These are phyloP conservation scores for Coemansia sp. DNA, from an alignment of 192 early-diverging fungal genomes.

Conservation along the genomic window DNA sequence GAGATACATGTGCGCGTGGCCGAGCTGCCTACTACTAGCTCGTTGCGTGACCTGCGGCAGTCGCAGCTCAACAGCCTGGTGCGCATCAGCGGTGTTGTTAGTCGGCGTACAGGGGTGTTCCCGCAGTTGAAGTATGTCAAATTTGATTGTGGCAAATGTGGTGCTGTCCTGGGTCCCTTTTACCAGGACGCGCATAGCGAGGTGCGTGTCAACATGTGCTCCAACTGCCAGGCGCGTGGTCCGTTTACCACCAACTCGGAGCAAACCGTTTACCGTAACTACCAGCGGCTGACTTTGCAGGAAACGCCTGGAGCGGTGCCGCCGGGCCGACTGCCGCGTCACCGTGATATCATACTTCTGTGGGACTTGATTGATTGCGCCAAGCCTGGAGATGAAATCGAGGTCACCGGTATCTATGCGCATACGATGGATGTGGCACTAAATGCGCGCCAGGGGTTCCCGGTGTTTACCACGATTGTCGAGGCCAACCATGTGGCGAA, in stretches of 20 bases:
- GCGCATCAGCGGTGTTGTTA: slow-evolving; percentile 89
- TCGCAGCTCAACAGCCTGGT: slow-evolving; percentile 89
- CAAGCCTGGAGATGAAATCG: slow-evolving; percentile 94
- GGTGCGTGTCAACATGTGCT: slow-evolving; percentile 80
- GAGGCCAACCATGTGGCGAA: slow-evolving; percentile 94
- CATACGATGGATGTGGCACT: slow-evolving; percentile 92
- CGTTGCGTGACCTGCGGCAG: slow-evolving; percentile 89
- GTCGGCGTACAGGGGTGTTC: slow-evolving; percentile 90
- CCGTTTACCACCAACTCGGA: slow-evolving; percentile 90
- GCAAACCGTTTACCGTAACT: slow-evolving; percentile 97
- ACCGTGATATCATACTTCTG: slow-evolving; percentile 88
- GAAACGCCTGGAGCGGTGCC: slow-evolving; percentile 95
- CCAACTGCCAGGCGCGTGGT: slow-evolving; percentile 86
- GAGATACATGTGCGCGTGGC: slow-evolving; percentile 95
- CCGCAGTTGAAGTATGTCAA: slow-evolving; percentile 97
- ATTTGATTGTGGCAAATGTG: slow-evolving; percentile 94
- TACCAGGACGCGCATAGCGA: slow-evolving; percentile 90
- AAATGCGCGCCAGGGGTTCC: slow-evolving; percentile 92
- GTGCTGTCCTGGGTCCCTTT: slow-evolving; percentile 85
- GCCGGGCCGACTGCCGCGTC: slow-evolving; percentile 90
- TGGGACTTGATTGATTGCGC: slow-evolving; percentile 97
- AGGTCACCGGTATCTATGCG: slow-evolving; percentile 92
- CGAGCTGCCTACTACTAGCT: slow-evolving; percentile 79
- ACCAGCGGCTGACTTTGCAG: slow-evolving; percentile 94
- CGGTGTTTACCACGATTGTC: slow-evolving; percentile 93